Evolutionary conservation across 495 filamentous ascomycete genomes (phyloP).

Genomic region (Hypomontagnella submonticulosa): DNA sequence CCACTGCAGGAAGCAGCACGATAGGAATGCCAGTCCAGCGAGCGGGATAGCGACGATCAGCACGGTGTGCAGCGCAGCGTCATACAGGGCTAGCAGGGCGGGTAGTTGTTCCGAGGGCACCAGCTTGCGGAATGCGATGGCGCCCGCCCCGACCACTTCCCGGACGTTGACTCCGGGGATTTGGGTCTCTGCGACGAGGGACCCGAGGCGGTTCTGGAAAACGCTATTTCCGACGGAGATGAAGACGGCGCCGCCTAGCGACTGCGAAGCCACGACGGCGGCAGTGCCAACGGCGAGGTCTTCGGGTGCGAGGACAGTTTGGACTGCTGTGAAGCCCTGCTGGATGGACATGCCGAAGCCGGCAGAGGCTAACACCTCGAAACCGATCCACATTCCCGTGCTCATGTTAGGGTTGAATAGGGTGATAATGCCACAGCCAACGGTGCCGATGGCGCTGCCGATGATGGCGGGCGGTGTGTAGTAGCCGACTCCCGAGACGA

Average conservation of each 20-base stretch:
- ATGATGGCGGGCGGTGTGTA: conserved; percentile 74
- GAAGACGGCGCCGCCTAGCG: conserved; percentile 69
- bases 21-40: conserved; percentile 51
- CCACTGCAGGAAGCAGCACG: conserved; percentile 59
- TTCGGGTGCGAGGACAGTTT: conserved; percentile 58
- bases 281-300: conserved; percentile 67
- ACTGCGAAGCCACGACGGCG: conserved; percentile 67
- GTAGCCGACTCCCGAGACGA: conserved; percentile 65
- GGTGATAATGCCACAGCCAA: conserved; percentile 73
- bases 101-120: conserved; percentile 48
- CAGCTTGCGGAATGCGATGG: conserved; percentile 57
- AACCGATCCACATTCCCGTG: conserved; percentile 67
- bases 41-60: conserved; percentile 50
- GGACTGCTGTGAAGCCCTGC: conserved; percentile 63
- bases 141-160: conserved; percentile 55
- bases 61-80: conserved; percentile 47
- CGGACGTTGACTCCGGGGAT: conserved; percentile 47
- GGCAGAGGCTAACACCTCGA: conserved; percentile 68
- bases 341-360: conserved; percentile 72
- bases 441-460: conserved; percentile 65
- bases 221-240: conserved; percentile 64
- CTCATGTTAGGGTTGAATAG: conserved; percentile 58
- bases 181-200: conserved; percentile 20
- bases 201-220: conserved; percentile 37
- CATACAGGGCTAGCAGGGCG: conserved; percentile 45